Conservation (phyloP, 257 asterid species). For the Ophiorrhiza pumila region DNA sequence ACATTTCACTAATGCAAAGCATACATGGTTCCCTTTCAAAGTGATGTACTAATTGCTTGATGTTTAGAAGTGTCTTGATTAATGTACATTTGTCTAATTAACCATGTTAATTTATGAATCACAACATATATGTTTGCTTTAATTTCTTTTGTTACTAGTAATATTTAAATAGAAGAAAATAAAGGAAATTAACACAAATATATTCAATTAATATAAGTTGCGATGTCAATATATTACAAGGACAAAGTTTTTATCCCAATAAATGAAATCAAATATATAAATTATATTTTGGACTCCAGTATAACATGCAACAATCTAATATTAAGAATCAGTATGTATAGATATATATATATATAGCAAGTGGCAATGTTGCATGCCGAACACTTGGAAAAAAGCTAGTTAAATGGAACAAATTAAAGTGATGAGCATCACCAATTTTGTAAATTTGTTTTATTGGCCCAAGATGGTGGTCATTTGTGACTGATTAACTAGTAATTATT, state of each 20-base stretch:
- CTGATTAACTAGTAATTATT: conserved; percentile 34
- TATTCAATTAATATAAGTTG: too few species aligned
- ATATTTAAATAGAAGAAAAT: too few species aligned
- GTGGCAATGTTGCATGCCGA: conserved; percentile 23
- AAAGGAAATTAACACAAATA: too few species aligned
- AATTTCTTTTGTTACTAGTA: not conserved
- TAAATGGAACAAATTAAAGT: conserved; percentile 28
- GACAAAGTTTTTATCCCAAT: too few species aligned
- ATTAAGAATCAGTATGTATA: too few species aligned
- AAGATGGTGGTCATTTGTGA: conserved; percentile 16
- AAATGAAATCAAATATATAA: too few species aligned
- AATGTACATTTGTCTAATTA: not conserved
- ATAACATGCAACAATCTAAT: too few species aligned
- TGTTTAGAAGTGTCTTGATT: conserved; percentile 24
- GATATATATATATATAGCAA: not conserved
- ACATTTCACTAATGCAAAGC: conserved; percentile 40
- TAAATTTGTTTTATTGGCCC: conserved; percentile 21
- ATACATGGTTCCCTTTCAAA: conserved; percentile 43
- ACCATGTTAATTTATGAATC: not conserved
- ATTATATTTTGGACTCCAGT: too few species aligned
- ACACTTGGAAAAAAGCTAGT: conserved; percentile 33
- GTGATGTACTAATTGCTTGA: conserved; percentile 26
- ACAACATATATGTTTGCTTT: not conserved
- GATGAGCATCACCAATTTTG: conserved; percentile 34
- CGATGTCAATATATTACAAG: too few species aligned